Percentiles rank a stretch among this genome's conserved stretches.
Evolutionary conservation across 208 protist genomes (phyloP).

Genomic region (Leishmania aethiopica): DNA sequence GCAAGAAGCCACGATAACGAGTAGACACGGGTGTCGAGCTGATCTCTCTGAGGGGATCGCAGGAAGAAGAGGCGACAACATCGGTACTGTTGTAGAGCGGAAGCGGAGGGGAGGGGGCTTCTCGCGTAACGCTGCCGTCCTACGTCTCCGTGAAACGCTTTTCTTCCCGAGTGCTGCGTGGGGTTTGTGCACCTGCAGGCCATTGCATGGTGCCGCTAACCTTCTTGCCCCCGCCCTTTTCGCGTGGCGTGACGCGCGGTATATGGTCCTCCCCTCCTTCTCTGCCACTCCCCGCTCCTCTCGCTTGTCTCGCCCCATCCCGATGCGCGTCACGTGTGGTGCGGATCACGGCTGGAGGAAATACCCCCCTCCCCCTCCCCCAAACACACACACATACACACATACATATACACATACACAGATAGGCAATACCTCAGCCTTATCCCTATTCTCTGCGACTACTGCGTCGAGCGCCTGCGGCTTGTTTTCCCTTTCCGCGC

Average conservation of each 20-base stretch:
- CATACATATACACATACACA: background rate
- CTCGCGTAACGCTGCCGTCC: background rate
- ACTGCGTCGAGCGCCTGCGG: background rate
- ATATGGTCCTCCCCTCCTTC: background rate
- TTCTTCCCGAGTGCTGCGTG: background rate
- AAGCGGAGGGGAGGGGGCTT: background rate
- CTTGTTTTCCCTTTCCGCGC: background rate
- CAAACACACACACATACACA: background rate
- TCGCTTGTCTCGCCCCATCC: background rate
- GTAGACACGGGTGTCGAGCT: background rate
- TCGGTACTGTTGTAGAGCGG: background rate
- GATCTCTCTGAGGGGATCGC: background rate
- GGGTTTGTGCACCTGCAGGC: background rate
- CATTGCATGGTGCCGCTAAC: background rate
- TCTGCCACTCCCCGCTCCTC: background rate
- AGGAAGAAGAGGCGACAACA: background rate
- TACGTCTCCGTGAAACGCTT: background rate
- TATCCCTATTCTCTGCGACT: background rate
- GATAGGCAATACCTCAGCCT: background rate
- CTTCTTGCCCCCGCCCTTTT: background rate
- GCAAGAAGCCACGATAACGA: background rate
- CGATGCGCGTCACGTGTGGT: too few relatives aligned
- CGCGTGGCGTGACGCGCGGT: background rate
- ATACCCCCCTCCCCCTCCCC: too few relatives aligned
- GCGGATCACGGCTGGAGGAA: too few relatives aligned